These are phyloP conservation scores for Fusarium marasasianum DNA, from an alignment of 2,329 filamentous ascomycete genomes.

Conservation along the genomic window DNA sequence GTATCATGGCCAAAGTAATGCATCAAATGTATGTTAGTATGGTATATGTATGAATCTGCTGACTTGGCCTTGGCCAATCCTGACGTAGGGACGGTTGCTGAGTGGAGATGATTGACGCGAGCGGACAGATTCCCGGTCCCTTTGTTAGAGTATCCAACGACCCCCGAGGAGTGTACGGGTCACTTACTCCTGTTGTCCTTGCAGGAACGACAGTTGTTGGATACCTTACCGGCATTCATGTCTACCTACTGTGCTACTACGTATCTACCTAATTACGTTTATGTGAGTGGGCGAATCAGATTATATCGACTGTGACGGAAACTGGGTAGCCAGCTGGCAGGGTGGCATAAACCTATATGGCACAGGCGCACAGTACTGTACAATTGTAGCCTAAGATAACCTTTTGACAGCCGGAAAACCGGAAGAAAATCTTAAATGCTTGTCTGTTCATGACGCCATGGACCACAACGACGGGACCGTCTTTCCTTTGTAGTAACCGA, in stretches of 20 bases:
- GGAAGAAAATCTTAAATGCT: slow-evolving; percentile 5
- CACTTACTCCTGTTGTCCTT: background rate
- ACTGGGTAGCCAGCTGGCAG: background rate
- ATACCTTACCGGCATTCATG: background rate
- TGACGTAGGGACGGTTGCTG: slow-evolving; percentile 2
- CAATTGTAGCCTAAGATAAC: background rate
- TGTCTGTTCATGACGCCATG: slow-evolving; percentile 16
- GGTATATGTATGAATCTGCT: background rate
- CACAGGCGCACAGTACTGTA: background rate
- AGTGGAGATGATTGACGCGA: background rate
- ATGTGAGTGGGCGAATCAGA: slow-evolving; percentile 12
- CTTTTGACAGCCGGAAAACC: slow-evolving; percentile 1
- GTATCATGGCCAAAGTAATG: background rate
- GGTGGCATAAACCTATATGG: slow-evolving; percentile 3
- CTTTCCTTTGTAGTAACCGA: background rate
- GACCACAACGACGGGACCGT: background rate
- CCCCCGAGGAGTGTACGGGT: background rate
- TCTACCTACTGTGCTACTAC: background rate
- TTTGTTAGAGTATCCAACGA: background rate
- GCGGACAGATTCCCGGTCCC: background rate
- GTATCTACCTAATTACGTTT: background rate
- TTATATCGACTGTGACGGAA: slow-evolving; percentile 2
- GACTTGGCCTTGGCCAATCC: background rate
- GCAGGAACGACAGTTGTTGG: background rate
- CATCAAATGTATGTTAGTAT: background rate